Percentiles rank a stretch among this genome's conserved stretches.
These are phyloP conservation scores for Fusarium ambrosium DNA, from an alignment of 2,329 filamentous ascomycete species.

Conservation along the genomic window DNA sequence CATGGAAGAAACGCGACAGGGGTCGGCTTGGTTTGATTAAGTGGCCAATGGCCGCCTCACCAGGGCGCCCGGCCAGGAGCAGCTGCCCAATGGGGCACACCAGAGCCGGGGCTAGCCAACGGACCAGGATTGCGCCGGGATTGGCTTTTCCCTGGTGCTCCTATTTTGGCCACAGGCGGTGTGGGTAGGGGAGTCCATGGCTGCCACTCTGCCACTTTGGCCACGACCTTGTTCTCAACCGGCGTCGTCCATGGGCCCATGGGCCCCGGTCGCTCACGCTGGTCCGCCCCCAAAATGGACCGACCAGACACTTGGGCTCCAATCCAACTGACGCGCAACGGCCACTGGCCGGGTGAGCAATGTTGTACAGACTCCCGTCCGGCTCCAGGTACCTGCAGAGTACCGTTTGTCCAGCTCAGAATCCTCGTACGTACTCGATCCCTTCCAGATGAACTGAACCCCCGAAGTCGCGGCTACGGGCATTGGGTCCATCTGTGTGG, in stretches of 20 bases:
- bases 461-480: conserved; percentile 33
- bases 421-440: conserved; percentile 29
- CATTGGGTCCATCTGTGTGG: conserved; percentile 11
- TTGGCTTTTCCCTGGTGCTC: conserved; percentile 48
- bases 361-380: conserved; percentile 29
- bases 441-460: conserved; percentile 34
- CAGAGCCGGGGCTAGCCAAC: conserved; percentile 62
- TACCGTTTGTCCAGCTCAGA: conserved; percentile 24
- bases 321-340: conserved; percentile 44
- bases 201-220: conserved; percentile 17
- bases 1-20: conserved; percentile 67
- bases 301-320: conserved; percentile 40
- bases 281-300: conserved; percentile 43
- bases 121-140: conserved; percentile 56
- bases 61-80: conserved; percentile 57
- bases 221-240: conserved; percentile 23
- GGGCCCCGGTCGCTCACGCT: conserved; percentile 31
- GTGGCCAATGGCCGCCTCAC: conserved; percentile 62
- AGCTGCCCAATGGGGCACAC: conserved; percentile 65
- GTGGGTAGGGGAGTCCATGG: conserved; percentile 40
- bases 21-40: conserved; percentile 64
- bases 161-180: conserved; percentile 53
- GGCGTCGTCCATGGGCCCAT: conserved; percentile 37
- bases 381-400: conserved; percentile 35
- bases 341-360: conserved; percentile 29